Base-by-base conservation (phyloP, 495 filamentous ascomycete species). In the Viridothelium virens region DNA sequence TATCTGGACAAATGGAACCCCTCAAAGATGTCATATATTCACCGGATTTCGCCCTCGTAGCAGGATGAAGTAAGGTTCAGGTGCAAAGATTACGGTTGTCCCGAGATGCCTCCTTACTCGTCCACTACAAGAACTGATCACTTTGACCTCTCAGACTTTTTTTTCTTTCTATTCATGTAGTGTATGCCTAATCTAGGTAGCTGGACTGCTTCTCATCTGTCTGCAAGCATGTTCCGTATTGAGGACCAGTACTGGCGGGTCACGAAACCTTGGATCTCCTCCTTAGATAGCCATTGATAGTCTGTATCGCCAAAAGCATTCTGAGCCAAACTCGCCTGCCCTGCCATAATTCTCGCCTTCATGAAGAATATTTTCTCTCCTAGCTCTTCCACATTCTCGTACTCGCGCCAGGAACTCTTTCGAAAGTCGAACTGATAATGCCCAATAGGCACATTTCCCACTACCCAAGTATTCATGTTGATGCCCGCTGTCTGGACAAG, bases 391-490 rank as follows among this genome's bases (percentile, higher is more conserved):
- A 47, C 50, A 38, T 65, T 63, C 10, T 63, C 11, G 33, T 83
- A 74, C 74, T 77, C 63, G 72, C 80, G 70, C 44, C 70, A 53
- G 33, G 71, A 70, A 50, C 77, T 78, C 12, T 75, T 73, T 47
- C 68, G 69, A 70, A 77, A 79, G 68, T 79, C 78, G 73, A 77
- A 75, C 63, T 87, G 77, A 74, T 89, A 75, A 78, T 97, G 91
- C 10, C 92, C 92, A 61, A 96, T 84, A 16, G 94, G 94, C 69
- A 89, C 89, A 71, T 88, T 90, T 66, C 93, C 94, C 66, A 97
- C 89, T 70, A 97, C 83, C 92, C 95, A 99, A 66, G 92, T 97
- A 81, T 97, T 97, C 93, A 99, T 97, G 82, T 99, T 96, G 38
- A 89, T 76, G 67, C 94, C 94, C 12, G 85, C 91, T 12, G 91